A percentile compares a stretch with the other conserved stretches of the same genome.
Conservation (phyloP, 116 monocot species). For the Cymodocea nodosa region DNA sequence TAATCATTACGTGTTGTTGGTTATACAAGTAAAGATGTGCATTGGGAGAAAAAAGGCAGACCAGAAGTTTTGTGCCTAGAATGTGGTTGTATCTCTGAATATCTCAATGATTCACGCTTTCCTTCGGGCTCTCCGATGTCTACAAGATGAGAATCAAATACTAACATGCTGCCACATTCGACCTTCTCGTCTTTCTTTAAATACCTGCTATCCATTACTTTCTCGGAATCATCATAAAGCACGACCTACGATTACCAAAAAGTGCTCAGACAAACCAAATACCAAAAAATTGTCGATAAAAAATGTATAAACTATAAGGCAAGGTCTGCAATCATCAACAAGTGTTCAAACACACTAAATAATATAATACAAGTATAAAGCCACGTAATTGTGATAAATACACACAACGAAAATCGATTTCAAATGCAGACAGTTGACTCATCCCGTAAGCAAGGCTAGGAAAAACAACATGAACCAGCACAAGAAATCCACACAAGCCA, state of each 20-base stretch:
- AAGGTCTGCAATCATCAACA: background rate
- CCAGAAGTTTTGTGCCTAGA: background rate
- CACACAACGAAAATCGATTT: too few relatives aligned
- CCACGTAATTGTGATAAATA: too few relatives aligned
- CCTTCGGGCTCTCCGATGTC: constrained; percentile 43
- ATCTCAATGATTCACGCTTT: constrained; percentile 1
- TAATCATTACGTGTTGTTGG: background rate
- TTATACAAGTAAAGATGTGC: constrained; percentile 1
- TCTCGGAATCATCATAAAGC: constrained; percentile 52
- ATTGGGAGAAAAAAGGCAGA: background rate
- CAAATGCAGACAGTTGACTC: too few relatives aligned
- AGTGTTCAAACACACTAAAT: background rate
- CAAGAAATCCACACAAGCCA: too few relatives aligned
- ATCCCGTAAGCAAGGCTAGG: too few relatives aligned
- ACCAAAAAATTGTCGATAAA: background rate
- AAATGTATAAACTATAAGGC: background rate
- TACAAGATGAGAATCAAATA: constrained; percentile 65
- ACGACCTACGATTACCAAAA: constrained; percentile 23
- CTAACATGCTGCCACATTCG: constrained; percentile 35
- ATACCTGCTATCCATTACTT: constrained; percentile 51
- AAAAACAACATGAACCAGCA: too few relatives aligned
- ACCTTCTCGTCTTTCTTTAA: constrained; percentile 52
- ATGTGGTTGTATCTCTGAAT: background rate
- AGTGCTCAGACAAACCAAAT: constrained; percentile 1
- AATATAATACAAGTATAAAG: too few relatives aligned